Base-by-base conservation (phyloP, 495 filamentous ascomycete species). In the Podospora conica region DNA sequence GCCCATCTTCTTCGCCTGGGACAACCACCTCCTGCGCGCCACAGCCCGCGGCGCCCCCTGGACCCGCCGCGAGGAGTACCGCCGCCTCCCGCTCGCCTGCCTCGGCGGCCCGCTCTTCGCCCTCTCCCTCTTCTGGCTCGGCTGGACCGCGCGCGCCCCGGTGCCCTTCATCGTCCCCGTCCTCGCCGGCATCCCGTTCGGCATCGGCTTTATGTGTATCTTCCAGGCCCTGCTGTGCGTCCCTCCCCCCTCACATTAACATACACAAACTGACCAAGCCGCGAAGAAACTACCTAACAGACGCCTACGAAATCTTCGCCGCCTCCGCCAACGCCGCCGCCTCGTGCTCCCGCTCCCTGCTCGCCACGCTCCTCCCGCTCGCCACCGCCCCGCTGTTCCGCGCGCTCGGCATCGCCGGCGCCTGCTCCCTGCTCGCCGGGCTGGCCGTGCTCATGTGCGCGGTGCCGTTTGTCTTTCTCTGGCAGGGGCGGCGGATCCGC, bases 221-320 rank as follows among this genome's bases (percentile, higher is more conserved):
- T 73, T 72, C 33, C 88, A 88, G 60, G 83, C 84, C 0, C 78
- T 88, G 10, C 69, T 90, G 15, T 90, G 85, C 61, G 89, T 88
- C 25, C 83, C 84, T 3, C 85, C 87, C 67, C 83, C 85, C 15
- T 87, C 22, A 22, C 24, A 23, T 3, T 24, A 3, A 28, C 56
- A 5, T 2, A 15, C 53, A 5, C n/a, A 18, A 31, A 9, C 66
- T 58, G 15, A 12, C 65, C 20, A 31, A 3, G 2, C 76, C 88
- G n/a, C n/a, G n/a, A n/a, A 76, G 90, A 4, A 92, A 90, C 68
- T 92, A 92, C 66, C 78, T 91, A 24, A 88, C 88, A 11, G 90
- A 93, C 70, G 89, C 89, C 10, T 92, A 93, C 74, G 84, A 85
- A 60, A 84, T 88, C 61, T 91, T 86, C 72, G 87, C 90, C 1